A percentile compares a stretch with the other conserved stretches of the same genome.
phyloP scores from a whole-genome alignment of 225 moss, liverwort and hornwort genomes.

The Sphagnum tenellum region DNA sequence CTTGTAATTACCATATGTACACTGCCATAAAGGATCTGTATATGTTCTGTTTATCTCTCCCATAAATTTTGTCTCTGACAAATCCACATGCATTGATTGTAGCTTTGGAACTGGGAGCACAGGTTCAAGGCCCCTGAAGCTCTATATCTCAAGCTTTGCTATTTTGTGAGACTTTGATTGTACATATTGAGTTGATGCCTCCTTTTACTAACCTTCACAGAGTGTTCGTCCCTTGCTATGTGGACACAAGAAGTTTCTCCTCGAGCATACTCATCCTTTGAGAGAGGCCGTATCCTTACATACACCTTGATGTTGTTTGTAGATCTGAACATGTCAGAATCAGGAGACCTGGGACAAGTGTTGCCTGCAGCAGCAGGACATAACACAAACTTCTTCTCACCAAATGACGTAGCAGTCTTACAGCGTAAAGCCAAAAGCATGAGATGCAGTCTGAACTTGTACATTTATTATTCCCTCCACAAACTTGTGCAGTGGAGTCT shows the following conservation, averaged over 20 bases:
- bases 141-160: neutral
- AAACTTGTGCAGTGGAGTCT: too few relatives aligned
- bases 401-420: neutral
- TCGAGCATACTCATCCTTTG: constrained; percentile 35
- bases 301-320: constrained; percentile 63
- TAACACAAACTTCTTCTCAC: neutral
- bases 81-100: neutral
- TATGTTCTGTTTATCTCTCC: too few relatives aligned
- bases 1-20: too few relatives aligned
- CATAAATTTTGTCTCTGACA: neutral
- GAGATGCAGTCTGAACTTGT: too few relatives aligned
- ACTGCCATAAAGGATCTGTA: too few relatives aligned
- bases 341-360: constrained; percentile 1
- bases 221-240: constrained; percentile 54
- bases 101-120: neutral
- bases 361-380: constrained; percentile 5
- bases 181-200: too few relatives aligned
- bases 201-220: constrained; percentile 41
- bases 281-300: constrained; percentile 70
- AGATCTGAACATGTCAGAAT: constrained; percentile 4
- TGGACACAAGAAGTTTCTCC: constrained; percentile 47
- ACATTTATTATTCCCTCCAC: neutral
- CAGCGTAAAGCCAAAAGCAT: too few relatives aligned
- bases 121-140: neutral
- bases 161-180: too few relatives aligned